Base-by-base conservation (phyloP, 1,284 basidiomycete genomes). In the Boletus smithii region DNA sequence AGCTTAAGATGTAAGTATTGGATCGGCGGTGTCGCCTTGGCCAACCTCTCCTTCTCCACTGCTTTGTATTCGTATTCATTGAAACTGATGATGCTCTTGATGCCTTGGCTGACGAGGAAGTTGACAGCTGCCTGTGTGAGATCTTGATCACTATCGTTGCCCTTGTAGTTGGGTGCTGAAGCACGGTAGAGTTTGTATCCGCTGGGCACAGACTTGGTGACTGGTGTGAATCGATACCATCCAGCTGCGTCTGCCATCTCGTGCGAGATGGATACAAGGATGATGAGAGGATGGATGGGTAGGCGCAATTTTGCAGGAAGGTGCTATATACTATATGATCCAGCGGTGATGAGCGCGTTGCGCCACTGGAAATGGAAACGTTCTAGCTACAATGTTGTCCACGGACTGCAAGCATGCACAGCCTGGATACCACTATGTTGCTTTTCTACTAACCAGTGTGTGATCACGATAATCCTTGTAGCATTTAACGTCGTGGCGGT, bases 171-270 rank as follows among this genome's bases (percentile, higher is more conserved):
- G 23, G 53, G 51, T 8, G 54, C 36, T 1, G 53, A 57, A 18
- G 53, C 31, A 32, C 54, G 53, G 29, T 57, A 49, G 18, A 54
- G 53, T 16, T 41, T 49, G 23, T 53, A 43, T 20, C 36, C 54
- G 17, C 8, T 42, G 9, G 50, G 44, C 9, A 53, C 53, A 4
- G 20, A 48, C 7, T 47, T 8, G 13, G 42, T 56, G 44, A 53
- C 50, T 1, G n/a, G 38, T 3, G 17, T 45, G 33, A 56, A 53
- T 30, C 50, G 44, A 17, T 24, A 9, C 53, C 54, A 53, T 32
- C 52, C 44, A 32, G 44, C 44, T 41, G 40, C 33, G 17, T 43
- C 53, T 37, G 42, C 38, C 53, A 55, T 55, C 1, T 6, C 14
- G 24, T 14, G 13, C n/a, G n/a, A n/a, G n/a, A n/a, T n/a, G n/a